These are phyloP conservation scores for Cymbidium sinense DNA, from an alignment of 106 monocot genomes.

Conservation along the genomic window DNA sequence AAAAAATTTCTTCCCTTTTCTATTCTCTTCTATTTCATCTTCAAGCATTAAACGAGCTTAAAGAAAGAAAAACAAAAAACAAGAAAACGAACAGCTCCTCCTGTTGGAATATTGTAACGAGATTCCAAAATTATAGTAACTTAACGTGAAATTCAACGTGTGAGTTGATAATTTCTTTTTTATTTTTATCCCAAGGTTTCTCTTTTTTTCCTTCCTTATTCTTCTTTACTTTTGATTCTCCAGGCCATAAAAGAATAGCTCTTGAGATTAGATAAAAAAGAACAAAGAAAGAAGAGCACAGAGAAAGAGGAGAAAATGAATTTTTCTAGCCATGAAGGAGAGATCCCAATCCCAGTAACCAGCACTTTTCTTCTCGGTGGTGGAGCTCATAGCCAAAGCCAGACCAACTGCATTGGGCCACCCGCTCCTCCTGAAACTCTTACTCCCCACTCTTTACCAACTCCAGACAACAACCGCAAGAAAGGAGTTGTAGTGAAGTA, in stretches of 20 bases:
- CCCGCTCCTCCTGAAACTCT: background rate
- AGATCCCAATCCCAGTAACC: conserved; percentile 27
- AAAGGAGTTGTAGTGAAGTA: conserved; percentile 32
- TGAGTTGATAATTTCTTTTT: background rate
- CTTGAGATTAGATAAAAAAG: background rate
- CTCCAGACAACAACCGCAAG: conserved; percentile 8
- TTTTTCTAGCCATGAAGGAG: conserved; percentile 21
- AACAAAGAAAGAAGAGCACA: background rate
- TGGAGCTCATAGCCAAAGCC: background rate
- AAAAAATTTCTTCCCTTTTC: too few species aligned
- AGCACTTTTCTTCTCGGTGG: conserved; percentile 19
- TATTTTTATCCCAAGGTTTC: background rate
- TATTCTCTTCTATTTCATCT: too few species aligned
- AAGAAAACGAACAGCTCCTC: too few species aligned
- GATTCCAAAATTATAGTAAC: too few species aligned
- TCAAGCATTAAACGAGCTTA: too few species aligned
- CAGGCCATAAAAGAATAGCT: background rate
- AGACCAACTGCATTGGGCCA: background rate
- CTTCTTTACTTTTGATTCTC: background rate
- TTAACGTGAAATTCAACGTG: background rate
- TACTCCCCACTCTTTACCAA: background rate
- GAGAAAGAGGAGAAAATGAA: conserved; percentile 17
- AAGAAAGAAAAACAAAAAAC: too few species aligned
- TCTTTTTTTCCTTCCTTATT: background rate
- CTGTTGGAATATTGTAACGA: too few species aligned